Base-by-base conservation (phyloP, 139 green algal species). In the Bryopsis sp. region DNA sequence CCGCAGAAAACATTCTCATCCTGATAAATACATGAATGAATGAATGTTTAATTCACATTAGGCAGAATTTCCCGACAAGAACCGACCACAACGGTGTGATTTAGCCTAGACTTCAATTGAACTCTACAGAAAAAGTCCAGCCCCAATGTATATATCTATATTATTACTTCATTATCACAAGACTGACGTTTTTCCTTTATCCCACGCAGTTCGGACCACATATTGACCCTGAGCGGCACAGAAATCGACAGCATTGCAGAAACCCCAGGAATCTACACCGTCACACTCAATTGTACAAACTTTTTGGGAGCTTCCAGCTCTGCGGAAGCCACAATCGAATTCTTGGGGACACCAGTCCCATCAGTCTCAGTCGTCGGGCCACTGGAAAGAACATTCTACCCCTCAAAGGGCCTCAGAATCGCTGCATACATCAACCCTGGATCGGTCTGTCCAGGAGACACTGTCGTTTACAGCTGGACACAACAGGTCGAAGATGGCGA, bases 381-480 rank as follows among this genome's bases (percentile, higher is more conserved):
- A 15, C 8, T 19, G 7, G n/a, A 63, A 15, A 29, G 8, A 19
- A 34, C 24, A 15, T 36, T 35, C 7, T 7, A 33, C 54, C 54
- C 7, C 26, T 63, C 54, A 34, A 19, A 63, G n/a, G 54, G 54
- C 15, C 24, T 63, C 54, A 29, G 7, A 19, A 34, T 63, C 7
- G 8, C 54, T 8, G 54, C 54, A 8, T 63, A 11, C 19, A 63
- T 63, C 54, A 34, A 29, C n/a, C n/a, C 11, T 8, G 54, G 7
- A 34, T 63, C 54, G n/a, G 54, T 63, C 54, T 63, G 54, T 34
- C n/a, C 24, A 34, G 54, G 54, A 63, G 54, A 63, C 54, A 34
- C 24, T 15, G 54, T 63, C 7, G 54, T 36, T 8, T 63, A 63
- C 54, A 34, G 11, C 7, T 63, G 54, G 54, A 63, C 54, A 15